Base-by-base conservation (phyloP, 352 stramenopile genomes). In the Globisporangium middletonii region DNA sequence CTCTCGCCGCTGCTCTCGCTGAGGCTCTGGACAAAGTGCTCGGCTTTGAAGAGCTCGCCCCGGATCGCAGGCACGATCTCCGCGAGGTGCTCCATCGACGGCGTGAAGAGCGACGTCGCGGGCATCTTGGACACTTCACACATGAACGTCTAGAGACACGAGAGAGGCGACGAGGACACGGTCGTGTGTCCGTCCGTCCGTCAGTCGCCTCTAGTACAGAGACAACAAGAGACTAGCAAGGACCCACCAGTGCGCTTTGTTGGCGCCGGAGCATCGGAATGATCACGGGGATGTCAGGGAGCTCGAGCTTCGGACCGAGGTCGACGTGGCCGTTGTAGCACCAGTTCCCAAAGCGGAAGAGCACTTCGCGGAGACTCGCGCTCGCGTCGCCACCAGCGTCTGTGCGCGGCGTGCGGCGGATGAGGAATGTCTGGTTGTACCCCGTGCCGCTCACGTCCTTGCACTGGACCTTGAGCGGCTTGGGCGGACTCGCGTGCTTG, bases 281-380 rank as follows among this genome's bases (percentile, higher is more conserved):
- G 43, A 98, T 91, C 65, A 96, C 83, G 4, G 93, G 91, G 47
- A 98, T 91, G 62, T 98, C 92, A 0, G 73, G 70, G 19, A 98
- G 73, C 51, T 89, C 78, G 42, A 98, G 73, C 49, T 93, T 92
- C 0, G 92, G 80, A 1, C 83, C 88, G 2, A 98, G 69, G 49
- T 98, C 86, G 16, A 98, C 89, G 60, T 89, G 77, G 2, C 93
- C 92, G 57, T 89, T 93, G 81, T 98, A 98, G 73, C 92, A 98
- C 94, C 94, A 98, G 62, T 86, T 95, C 37, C 94, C 94, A 63
- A 98, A 98, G 53, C 92, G 80, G 64, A 98, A 98, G 33, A 97
- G 80, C 48, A 97, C 91, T 52, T 97, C 87, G n/a, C 89, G 82
- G 33, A 96, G 75, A 55, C 72, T 93, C 16, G 64, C 61, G 12